phyloP scores from a whole-genome alignment of 2,329 filamentous ascomycete genomes.

The Fusarium agapanthi region DNA sequence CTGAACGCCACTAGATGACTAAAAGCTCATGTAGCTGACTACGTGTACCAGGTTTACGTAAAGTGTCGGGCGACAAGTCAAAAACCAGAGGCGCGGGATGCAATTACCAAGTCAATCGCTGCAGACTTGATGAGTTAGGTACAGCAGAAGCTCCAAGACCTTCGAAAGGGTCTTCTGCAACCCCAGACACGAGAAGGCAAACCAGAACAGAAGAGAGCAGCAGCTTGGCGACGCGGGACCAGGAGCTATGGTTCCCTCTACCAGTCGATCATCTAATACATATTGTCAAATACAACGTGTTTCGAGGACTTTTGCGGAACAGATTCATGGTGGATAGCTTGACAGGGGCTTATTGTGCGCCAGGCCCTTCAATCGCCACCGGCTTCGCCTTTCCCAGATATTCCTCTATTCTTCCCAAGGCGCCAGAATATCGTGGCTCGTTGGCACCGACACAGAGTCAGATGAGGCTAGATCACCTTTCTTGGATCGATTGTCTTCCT shows the following conservation, averaged over 20 bases:
- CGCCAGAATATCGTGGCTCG: not conserved
- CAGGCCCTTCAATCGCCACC: not conserved
- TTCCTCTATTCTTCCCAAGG: not conserved
- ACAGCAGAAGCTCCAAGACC: rapidly evolving
- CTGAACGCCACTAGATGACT: not conserved
- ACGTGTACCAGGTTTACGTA: not conserved
- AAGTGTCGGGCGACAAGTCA: not conserved
- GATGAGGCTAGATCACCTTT: not conserved
- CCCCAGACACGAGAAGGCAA: rapidly evolving
- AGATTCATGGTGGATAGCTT: not conserved
- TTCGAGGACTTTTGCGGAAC: not conserved
- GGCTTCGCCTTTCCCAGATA: not conserved
- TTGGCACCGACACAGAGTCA: not conserved
- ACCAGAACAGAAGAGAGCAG: not conserved
- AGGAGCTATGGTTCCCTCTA: not conserved
- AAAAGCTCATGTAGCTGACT: not conserved
- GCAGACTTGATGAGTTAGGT: not conserved
- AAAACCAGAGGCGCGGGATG: not conserved
- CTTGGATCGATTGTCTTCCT: not conserved
- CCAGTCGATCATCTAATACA: not conserved
- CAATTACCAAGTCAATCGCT: not conserved
- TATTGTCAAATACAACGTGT: not conserved
- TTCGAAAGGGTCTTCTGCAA: rapidly evolving
- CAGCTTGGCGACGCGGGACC: rapidly evolving
- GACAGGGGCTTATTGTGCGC: not conserved